These are phyloP conservation scores for Bruguiera sexangula DNA, from an alignment of 345 rosid genomes.

Conservation along the genomic window DNA sequence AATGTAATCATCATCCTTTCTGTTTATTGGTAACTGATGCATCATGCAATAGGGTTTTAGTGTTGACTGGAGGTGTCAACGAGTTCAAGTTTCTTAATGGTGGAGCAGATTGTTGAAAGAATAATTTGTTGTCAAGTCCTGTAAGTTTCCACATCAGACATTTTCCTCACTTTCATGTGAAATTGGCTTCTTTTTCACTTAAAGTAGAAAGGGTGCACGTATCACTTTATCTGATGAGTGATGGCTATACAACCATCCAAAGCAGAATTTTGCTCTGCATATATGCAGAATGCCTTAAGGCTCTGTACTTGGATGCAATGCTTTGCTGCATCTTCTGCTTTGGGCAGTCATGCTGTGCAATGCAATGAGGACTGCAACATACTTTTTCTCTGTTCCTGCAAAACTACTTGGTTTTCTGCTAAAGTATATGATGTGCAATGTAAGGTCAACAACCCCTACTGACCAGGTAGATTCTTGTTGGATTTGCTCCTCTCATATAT, in stretches of 20 bases:
- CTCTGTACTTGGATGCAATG: too few species aligned
- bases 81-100: not conserved
- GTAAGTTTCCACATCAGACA: not conserved
- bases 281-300: too few species aligned
- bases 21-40: conserved; percentile 14
- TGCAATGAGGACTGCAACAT: too few species aligned
- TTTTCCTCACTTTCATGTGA: not conserved
- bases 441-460: not conserved
- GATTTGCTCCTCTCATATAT: not conserved
- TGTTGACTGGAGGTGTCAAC: conserved; percentile 8
- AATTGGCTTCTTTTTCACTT: not conserved
- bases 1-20: not conserved
- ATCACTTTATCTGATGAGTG: not conserved
- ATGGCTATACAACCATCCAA: too few species aligned
- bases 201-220: not conserved
- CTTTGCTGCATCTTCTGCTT: too few species aligned
- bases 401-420: not conserved
- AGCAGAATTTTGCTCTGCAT: too few species aligned
- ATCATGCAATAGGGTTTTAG: conserved; percentile 15
- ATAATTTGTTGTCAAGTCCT: not conserved
- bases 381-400: too few species aligned
- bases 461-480: not conserved
- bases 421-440: not conserved
- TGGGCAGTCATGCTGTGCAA: too few species aligned
- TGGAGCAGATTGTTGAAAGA: not conserved